phyloP scores from a whole-genome alignment of 2,329 filamentous ascomycete species.

The Immersiporthe knoxdaviesiana region DNA sequence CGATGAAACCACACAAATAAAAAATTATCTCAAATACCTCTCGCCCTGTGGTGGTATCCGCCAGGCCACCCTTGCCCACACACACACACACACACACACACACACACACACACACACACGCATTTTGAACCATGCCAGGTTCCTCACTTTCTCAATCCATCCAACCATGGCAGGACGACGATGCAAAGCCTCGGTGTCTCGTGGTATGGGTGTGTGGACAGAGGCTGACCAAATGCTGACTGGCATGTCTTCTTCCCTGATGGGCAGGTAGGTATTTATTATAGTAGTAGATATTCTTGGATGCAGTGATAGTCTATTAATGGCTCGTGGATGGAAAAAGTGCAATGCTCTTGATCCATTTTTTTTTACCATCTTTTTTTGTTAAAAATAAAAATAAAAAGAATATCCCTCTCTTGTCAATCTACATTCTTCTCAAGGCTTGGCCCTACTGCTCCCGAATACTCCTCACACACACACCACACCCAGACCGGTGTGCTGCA shows the following conservation, averaged over 20 bases:
- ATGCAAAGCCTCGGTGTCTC: background rate
- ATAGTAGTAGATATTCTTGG: background rate
- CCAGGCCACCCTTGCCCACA: background rate
- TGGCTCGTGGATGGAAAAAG: background rate
- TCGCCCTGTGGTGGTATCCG: background rate
- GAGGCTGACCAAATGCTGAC: background rate
- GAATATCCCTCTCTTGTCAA: background rate
- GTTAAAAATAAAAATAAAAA: too few species aligned
- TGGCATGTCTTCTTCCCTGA: background rate
- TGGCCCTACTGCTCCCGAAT: background rate
- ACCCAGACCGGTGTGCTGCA: background rate
- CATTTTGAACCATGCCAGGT: background rate
- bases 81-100: too few species aligned
- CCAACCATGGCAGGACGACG: background rate
- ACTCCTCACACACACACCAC: background rate
- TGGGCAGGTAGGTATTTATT: background rate
- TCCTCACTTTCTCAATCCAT: background rate
- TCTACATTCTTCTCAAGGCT: background rate
- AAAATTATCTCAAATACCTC: slow-evolving; percentile 2
- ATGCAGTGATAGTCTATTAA: background rate
- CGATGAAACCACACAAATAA: slow-evolving; percentile 2
- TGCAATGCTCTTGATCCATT: background rate
- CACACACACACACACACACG: too few species aligned
- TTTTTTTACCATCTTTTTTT: background rate
- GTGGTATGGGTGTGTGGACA: background rate